Evolutionary conservation across 2,329 filamentous ascomycete species (phyloP).

Genomic region (Neonectria neomacrospora): DNA sequence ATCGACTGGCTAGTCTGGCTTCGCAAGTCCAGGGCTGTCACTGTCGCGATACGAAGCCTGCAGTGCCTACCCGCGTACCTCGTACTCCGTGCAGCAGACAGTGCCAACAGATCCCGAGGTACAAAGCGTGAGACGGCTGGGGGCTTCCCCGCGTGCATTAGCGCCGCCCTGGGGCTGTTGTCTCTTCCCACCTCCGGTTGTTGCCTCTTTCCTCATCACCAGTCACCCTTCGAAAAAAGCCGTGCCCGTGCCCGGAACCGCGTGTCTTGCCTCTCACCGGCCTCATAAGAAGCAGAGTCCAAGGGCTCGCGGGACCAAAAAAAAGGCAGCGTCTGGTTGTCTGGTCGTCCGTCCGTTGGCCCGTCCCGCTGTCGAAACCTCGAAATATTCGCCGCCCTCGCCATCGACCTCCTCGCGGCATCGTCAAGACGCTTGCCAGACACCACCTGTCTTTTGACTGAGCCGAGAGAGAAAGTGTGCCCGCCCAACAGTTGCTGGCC

Average conservation of each 20-base stretch:
- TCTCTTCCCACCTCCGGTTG: constrained; percentile 44
- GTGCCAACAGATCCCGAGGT: constrained; percentile 31
- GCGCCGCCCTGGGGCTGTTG: constrained; percentile 39
- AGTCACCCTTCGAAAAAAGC: constrained; percentile 37
- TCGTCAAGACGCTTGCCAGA: neutral
- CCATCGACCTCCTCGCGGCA: neutral
- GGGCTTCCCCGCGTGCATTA: constrained; percentile 36
- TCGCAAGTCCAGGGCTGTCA: neutral
- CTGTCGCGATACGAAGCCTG: too few species aligned
- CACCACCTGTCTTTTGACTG: neutral
- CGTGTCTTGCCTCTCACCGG: constrained; percentile 45
- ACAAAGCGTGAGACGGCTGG: constrained; percentile 34
- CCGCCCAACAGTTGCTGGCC: neutral
- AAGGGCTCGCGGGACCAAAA: constrained; percentile 20
- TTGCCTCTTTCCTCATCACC: constrained; percentile 42
- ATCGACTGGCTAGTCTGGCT: neutral
- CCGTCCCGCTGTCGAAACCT: constrained; percentile 11
- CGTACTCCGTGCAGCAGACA: constrained; percentile 32
- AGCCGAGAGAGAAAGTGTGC: neutral
- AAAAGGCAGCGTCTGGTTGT: constrained; percentile 11
- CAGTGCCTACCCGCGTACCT: neutral
- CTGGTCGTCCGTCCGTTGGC: constrained; percentile 11
- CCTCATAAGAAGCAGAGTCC: constrained; percentile 46
- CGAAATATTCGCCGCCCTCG: neutral
- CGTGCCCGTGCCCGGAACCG: constrained; percentile 40